Evolutionary conservation across 1,139 yeast genomes (phyloP).

Genomic region (Zygoascus meyerae): DNA sequence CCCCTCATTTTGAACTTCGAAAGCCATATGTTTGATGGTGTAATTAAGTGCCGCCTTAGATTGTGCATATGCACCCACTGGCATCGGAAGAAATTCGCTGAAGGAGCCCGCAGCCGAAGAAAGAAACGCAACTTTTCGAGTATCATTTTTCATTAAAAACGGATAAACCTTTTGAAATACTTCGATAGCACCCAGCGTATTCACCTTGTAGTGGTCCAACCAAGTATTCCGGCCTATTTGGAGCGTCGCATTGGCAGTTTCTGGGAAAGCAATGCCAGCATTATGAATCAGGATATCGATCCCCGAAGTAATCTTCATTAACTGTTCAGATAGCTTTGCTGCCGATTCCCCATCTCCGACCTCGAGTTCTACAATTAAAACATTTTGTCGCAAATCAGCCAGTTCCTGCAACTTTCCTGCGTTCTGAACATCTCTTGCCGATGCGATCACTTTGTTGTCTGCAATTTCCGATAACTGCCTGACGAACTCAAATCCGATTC

Average conservation of each 20-base stretch:
- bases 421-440: slow-evolving; percentile 24
- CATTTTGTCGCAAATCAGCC: slow-evolving; percentile 21
- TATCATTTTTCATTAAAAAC: slow-evolving; percentile 19
- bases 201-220: slow-evolving; percentile 27
- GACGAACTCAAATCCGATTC: slow-evolving; percentile 33
- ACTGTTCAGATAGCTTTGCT: slow-evolving; percentile 20
- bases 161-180: slow-evolving; percentile 22
- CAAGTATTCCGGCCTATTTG: slow-evolving; percentile 28
- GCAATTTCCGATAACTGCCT: slow-evolving; percentile 22
- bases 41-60: slow-evolving; percentile 37
- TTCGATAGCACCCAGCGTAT: slow-evolving; percentile 35
- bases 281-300: slow-evolving; percentile 51
- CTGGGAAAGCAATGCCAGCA: slow-evolving; percentile 36
- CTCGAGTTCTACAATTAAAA: slow-evolving; percentile 26
- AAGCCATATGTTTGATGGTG: slow-evolving; percentile 23
- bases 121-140: slow-evolving; percentile 23
- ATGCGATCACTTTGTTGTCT: slow-evolving; percentile 30
- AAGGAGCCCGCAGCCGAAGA: slow-evolving; percentile 29
- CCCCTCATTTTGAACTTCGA: slow-evolving; percentile 25
- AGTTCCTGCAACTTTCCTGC: slow-evolving; percentile 8
- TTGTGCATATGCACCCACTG: too few species aligned
- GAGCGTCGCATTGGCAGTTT: too few species aligned
- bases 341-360: slow-evolving; percentile 21
- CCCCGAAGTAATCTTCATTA: slow-evolving; percentile 14
- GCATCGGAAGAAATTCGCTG: slow-evolving; percentile 13